Percentiles rank a stretch among this genome's conserved stretches.
phyloP scores from a whole-genome alignment of 2,329 filamentous ascomycete genomes.

The Fusarium tuaranense region DNA sequence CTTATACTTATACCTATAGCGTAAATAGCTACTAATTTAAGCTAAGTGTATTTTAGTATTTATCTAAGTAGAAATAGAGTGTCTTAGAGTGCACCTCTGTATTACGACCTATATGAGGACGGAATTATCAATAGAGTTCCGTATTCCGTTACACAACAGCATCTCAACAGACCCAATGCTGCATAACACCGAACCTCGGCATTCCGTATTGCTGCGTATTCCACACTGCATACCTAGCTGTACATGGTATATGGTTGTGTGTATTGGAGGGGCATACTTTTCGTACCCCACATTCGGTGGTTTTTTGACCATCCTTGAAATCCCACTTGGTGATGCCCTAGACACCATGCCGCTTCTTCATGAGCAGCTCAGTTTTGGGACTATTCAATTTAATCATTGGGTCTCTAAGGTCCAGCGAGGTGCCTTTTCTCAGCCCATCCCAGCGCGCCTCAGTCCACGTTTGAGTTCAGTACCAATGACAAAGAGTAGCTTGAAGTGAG shows the following conservation, averaged over 20 bases:
- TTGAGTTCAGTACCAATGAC: not conserved
- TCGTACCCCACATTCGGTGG: not conserved
- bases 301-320: not conserved
- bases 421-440: not conserved
- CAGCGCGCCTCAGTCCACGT: not conserved
- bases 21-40: too few relatives aligned
- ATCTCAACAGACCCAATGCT: not conserved
- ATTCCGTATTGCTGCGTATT: constrained; percentile 1
- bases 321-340: not conserved
- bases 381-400: not conserved
- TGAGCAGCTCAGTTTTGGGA: too few relatives aligned
- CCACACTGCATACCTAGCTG: not conserved
- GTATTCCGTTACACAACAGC: not conserved
- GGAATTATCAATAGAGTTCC: constrained; percentile 2
- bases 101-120: too few relatives aligned
- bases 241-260: not conserved
- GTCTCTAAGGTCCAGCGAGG: not conserved
- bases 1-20: too few relatives aligned
- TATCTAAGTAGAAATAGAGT: too few relatives aligned
- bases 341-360: too few relatives aligned
- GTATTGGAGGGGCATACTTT: not conserved
- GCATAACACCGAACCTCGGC: not conserved
- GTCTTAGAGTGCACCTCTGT: too few relatives aligned
- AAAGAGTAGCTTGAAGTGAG: not conserved
- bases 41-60: too few relatives aligned